phyloP scores from a whole-genome alignment of 2,329 filamentous ascomycete genomes.

The Diaporthe batatas region DNA sequence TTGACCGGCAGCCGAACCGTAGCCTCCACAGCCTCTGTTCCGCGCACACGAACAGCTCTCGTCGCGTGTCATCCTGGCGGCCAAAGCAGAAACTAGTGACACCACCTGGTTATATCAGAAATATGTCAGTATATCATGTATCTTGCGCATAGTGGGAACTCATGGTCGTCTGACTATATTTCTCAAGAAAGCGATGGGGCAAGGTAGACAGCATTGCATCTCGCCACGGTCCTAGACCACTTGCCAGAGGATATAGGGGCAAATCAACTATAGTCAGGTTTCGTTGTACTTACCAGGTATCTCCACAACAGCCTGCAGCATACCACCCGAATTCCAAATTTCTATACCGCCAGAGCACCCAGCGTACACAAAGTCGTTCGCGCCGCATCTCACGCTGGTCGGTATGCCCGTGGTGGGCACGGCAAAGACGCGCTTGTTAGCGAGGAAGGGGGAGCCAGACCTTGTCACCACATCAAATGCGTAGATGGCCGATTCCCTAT shows the following conservation, averaged over 20 bases:
- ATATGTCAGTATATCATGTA: not conserved
- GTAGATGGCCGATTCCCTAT: conserved; percentile 57
- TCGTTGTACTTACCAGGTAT: conserved; percentile 50
- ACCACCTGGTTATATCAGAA: conserved; percentile 48
- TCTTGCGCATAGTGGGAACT: not conserved
- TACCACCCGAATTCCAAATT: conserved; percentile 60
- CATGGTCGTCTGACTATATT: no score
- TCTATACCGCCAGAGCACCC: conserved; percentile 64
- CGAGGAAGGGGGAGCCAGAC: conserved; percentile 56
- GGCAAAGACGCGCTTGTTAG: conserved; percentile 66
- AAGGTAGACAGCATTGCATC: not conserved
- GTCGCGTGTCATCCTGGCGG: conserved; percentile 44
- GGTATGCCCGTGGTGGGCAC: conserved; percentile 62
- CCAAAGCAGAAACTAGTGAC: conserved; percentile 62
- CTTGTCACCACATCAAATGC: conserved; percentile 61
- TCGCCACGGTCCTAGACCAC: not conserved
- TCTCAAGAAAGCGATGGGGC: no score
- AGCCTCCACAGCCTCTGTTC: conserved; percentile 61
- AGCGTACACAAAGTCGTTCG: conserved; percentile 60
- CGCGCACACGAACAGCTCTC: conserved; percentile 61
- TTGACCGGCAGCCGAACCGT: conserved; percentile 47
- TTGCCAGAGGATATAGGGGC: no score
- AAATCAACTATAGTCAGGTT: not conserved
- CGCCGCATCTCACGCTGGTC: conserved; percentile 57
- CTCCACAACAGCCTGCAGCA: conserved; percentile 58